Evolutionary conservation across 768 basidiomycete genomes (phyloP).

Genomic region (Lactarius trivialis): DNA sequence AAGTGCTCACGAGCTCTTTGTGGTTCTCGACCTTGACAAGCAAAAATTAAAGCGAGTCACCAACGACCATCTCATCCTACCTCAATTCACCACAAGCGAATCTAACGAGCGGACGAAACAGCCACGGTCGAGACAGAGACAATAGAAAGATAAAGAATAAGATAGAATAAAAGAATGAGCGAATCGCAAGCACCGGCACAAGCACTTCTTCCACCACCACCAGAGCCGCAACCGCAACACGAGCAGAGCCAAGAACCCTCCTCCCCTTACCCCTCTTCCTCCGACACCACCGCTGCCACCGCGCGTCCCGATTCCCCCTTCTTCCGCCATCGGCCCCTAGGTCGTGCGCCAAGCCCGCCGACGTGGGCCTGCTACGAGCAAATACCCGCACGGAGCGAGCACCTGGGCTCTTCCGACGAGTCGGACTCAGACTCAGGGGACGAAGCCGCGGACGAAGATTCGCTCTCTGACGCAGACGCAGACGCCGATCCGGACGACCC

Average conservation of each 20-base stretch:
- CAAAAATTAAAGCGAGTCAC: background rate
- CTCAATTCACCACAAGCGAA: background rate
- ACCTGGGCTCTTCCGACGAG: conserved; percentile 33
- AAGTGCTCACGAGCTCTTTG: conserved; percentile 2
- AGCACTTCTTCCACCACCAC: background rate
- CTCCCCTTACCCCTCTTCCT: conserved; percentile 13
- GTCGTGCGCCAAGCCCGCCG: conserved; percentile 75
- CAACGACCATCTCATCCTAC: background rate
- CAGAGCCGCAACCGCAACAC: background rate
- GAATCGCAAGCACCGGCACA: background rate
- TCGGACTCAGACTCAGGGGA: conserved; percentile 18
- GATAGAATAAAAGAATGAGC: background rate
- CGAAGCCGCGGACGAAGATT: conserved; percentile 17
- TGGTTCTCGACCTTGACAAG: background rate
- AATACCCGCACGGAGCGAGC: conserved; percentile 39
- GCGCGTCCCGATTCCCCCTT: conserved; percentile 34
- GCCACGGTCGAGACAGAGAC: background rate
- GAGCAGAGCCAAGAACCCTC: conserved; percentile 15
- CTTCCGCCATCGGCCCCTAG: conserved; percentile 64
- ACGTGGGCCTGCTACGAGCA: conserved; percentile 91
- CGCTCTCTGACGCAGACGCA: conserved; percentile 16
- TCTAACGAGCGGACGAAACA: background rate
- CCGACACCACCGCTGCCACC: conserved; percentile 18
- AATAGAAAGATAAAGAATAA: background rate
- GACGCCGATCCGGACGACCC: conserved; percentile 46